Percentiles rank a stretch among this genome's conserved stretches.
phyloP scores from a whole-genome alignment of 768 basidiomycete species.

The Xerocomellus intermedius region DNA sequence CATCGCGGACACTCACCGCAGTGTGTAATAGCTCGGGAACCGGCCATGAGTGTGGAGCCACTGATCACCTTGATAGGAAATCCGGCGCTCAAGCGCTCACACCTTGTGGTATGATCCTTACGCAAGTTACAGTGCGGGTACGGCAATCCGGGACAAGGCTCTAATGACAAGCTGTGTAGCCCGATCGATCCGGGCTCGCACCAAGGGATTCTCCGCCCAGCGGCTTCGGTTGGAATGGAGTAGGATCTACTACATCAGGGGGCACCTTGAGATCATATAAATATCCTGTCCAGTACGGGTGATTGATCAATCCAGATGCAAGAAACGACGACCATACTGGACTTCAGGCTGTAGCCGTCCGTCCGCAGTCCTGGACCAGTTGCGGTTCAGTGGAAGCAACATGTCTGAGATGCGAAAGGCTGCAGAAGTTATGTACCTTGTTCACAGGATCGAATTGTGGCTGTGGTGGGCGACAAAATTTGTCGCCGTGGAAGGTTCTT shows the following conservation, averaged over 20 bases:
- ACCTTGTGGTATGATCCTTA: too few species aligned
- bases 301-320: neutral
- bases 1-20: neutral
- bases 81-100: too few species aligned
- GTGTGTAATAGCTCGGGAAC: neutral
- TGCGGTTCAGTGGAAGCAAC: neutral
- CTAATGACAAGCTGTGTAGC: too few species aligned
- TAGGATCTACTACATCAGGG: slow-evolving; percentile 31
- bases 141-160: too few species aligned
- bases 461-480: slow-evolving; percentile 58
- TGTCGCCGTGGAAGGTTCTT: slow-evolving; percentile 35
- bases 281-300: slow-evolving; percentile 49
- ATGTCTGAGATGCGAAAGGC: neutral
- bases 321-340: slow-evolving; percentile 48
- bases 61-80: too few species aligned
- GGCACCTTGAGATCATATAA: slow-evolving; percentile 82
- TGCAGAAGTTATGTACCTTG: too few species aligned
- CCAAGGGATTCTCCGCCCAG: too few species aligned
- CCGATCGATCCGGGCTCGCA: too few species aligned
- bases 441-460: too few species aligned
- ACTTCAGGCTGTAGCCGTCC: slow-evolving; percentile 84
- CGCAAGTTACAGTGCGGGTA: too few species aligned
- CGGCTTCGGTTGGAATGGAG: slow-evolving; percentile 64
- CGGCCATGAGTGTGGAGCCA: too few species aligned
- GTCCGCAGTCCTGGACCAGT: slow-evolving; percentile 21